Evolutionary conservation across 371 early-diverging fungal genomes (phyloP).

Genomic region (Mucor plumbeus): DNA sequence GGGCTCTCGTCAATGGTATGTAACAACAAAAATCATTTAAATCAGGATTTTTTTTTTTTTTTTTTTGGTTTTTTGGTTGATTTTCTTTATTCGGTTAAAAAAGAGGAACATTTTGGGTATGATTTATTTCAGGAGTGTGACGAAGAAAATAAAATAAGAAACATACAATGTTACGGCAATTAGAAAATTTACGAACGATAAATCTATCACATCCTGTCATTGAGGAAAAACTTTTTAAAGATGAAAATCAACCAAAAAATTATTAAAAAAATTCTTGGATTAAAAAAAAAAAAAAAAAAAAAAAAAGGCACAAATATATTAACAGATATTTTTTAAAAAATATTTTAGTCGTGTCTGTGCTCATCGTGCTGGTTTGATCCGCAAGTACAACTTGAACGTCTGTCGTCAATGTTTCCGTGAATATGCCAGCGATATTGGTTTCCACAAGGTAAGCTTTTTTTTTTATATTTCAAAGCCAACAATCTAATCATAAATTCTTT

Average conservation of each 20-base stretch:
- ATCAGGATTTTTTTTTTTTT: background rate
- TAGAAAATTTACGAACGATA: background rate
- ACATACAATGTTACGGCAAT: background rate
- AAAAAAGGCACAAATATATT: background rate
- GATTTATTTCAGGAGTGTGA: background rate
- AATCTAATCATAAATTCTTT: background rate
- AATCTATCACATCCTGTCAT: background rate
- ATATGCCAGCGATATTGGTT: conserved; percentile 97
- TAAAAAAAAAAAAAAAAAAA: background rate
- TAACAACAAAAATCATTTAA: background rate
- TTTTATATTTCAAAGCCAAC: no score
- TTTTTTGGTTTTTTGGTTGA: background rate
- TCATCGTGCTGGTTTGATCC: conserved; percentile 99
- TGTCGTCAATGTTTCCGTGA: conserved; percentile 99
- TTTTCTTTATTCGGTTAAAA: background rate
- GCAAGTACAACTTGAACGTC: conserved; percentile 98
- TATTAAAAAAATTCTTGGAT: no score
- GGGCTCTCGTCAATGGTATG: conserved; percentile 95
- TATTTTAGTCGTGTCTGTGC: conserved; percentile 91
- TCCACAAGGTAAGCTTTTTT: conserved; percentile 32
- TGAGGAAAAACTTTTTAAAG: background rate
- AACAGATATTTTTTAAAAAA: background rate
- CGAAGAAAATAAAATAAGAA: background rate
- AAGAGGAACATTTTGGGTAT: background rate
- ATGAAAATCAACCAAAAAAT: background rate